These are phyloP conservation scores for Xerocomus minutiporus DNA, from an alignment of 1,284 basidiomycete genomes.

Conservation along the genomic window DNA sequence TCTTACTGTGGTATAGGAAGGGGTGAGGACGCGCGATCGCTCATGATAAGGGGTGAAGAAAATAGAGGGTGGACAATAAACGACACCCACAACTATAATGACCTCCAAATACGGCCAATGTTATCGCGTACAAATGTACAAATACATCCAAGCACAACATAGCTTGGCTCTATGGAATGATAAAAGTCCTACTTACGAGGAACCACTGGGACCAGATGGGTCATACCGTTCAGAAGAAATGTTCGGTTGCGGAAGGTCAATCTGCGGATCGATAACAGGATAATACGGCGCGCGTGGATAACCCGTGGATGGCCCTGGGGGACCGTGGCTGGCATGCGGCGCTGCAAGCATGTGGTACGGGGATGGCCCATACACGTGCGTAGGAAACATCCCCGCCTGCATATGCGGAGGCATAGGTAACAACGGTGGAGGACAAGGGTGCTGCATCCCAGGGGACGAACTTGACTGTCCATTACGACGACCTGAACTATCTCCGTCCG, in stretches of 20 bases:
- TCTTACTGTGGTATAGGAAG: slow-evolving; percentile 16
- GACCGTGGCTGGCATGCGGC: slow-evolving; percentile 18
- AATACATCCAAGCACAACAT: not conserved
- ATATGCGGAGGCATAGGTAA: slow-evolving; percentile 15
- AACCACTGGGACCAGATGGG: slow-evolving; percentile 12
- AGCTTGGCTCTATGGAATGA: not conserved
- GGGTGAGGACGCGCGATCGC: slow-evolving; percentile 9
- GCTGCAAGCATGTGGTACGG: slow-evolving; percentile 29
- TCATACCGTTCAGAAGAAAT: slow-evolving; percentile 34
- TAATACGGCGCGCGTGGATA: slow-evolving; percentile 33
- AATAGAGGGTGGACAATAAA: not conserved
- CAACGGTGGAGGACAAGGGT: slow-evolving; percentile 16
- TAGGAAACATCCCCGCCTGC: slow-evolving; percentile 20
- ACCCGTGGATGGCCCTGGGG: slow-evolving; percentile 13
- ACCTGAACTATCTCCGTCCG: slow-evolving; percentile 31
- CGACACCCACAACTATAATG: slow-evolving; percentile 5
- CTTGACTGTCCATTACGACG: slow-evolving; percentile 6
- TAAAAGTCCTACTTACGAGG: slow-evolving; percentile 14
- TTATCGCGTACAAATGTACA: not conserved
- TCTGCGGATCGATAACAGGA: slow-evolving; percentile 39
- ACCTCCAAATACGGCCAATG: slow-evolving; percentile 25
- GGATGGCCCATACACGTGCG: slow-evolving; percentile 23
- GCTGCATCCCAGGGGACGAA: slow-evolving; percentile 4
- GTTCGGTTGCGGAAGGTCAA: slow-evolving; percentile 34
- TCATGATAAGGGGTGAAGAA: slow-evolving; percentile 23